Evolutionary conservation across 2,329 filamentous ascomycete species (phyloP), one percentile per base, ranked within the genome.

Genomic region (Pseudogymnoascus destructans): DNA sequence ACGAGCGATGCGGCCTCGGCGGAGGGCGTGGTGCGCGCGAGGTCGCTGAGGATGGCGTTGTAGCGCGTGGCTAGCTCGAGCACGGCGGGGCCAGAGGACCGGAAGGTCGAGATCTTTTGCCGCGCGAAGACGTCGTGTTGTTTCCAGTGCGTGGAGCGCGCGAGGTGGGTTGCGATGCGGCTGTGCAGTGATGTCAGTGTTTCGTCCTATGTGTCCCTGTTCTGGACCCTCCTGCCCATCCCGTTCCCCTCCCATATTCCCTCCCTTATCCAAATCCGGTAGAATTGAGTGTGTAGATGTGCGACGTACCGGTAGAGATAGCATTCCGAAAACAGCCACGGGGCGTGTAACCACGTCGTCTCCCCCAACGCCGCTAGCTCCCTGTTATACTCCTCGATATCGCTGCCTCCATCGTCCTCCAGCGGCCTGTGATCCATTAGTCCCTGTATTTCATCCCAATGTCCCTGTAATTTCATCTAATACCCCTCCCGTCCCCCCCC

Each of bases 251-350:
- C 19, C 38, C 19, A 42, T 23, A 13, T 42, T 42, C 5, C 38
- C 36, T 19, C 19, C 6, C 38, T 23, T n/a, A n/a, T 23, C 19
- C 38, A 21, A 23, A 42, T 42, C 38, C 19, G 19, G 38, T 42
- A 42, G 38, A 42, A 23, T 7, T 42, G 19, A 23, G 38, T 23
- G 5, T 42, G 38, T 42, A 42, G 11, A 25, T 57, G 17, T 27
- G 17, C 27, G 19, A 55, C 52, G 25, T 59, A 66, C 83, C 87
- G 79, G 75, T 92, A 97, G 60, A 98, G 79, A 71, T 97, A 97
- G 75, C 93, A 97, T 75, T 98, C 93, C 23, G 86, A 77, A 72
- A 82, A 98, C 1, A 98, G 79, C 93, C 93, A 98, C 5, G 90
- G 80, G 4, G 86, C 82, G 62, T 86, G 79, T 68, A 92, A 86